These are phyloP conservation scores for Lodderomyces margitis DNA, from an alignment of 1,139 yeast genomes.

Conservation along the genomic window DNA sequence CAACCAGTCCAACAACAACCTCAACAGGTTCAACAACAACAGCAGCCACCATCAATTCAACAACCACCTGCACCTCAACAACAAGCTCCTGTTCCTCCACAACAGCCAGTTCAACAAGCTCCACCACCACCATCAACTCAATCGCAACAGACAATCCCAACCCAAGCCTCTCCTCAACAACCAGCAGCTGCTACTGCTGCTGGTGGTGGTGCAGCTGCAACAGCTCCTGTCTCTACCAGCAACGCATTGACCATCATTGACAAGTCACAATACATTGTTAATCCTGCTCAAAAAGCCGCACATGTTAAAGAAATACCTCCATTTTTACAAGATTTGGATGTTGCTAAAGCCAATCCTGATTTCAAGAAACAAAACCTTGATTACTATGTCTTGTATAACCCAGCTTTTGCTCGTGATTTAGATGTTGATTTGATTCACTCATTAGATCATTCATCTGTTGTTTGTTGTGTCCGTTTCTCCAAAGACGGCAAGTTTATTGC, in stretches of 20 bases:
- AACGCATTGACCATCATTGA: constrained; percentile 40
- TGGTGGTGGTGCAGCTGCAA: constrained; percentile 16
- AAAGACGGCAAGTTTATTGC: constrained; percentile 92
- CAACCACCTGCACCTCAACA: constrained; percentile 11
- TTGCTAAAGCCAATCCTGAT: constrained; percentile 72
- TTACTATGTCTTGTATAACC: constrained; percentile 88
- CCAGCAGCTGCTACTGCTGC: constrained; percentile 18
- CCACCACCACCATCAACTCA: constrained; percentile 12
- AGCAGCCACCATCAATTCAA: constrained; percentile 17
- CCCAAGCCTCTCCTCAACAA: constrained; percentile 18
- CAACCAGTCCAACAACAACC: constrained; percentile 17
- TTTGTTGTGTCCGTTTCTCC: constrained; percentile 93
- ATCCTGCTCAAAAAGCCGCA: constrained; percentile 42
- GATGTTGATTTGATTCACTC: constrained; percentile 91
- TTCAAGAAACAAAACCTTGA: constrained; percentile 83
- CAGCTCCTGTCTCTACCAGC: constrained; percentile 28
- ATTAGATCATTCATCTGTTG: constrained; percentile 89
- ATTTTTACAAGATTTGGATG: constrained; percentile 78
- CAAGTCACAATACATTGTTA: constrained; percentile 43
- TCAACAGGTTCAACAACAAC: constrained; percentile 28
- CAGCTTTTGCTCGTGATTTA: constrained; percentile 63
- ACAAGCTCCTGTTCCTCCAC: constrained; percentile 21
- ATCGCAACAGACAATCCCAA: constrained; percentile 15
- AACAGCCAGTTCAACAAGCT: constrained; percentile 28
- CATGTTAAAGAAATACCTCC: constrained; percentile 81